Evolutionary conservation across 2,329 filamentous ascomycete genomes (phyloP).

Genomic region (Parastagonospora nodorum): DNA sequence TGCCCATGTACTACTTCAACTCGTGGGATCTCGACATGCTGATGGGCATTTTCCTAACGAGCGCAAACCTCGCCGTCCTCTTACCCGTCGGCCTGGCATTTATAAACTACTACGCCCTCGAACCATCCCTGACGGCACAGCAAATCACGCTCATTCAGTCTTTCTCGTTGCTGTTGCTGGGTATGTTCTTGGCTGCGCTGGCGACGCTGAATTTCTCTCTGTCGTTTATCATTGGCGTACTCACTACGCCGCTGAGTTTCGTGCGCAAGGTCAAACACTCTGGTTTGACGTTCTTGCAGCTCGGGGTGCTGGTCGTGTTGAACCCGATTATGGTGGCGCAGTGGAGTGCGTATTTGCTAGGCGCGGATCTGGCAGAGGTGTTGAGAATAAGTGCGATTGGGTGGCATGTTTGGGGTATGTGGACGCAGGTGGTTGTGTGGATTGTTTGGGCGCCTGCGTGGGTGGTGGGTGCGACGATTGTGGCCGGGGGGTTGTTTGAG

Average conservation of each 20-base stretch:
- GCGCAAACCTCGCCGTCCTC: conserved; percentile 39
- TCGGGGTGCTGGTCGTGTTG: conserved; percentile 29
- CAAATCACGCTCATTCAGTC: conserved; percentile 82
- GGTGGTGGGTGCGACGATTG: conserved; percentile 62
- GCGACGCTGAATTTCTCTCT: conserved; percentile 96
- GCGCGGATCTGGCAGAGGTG: conserved; percentile 57
- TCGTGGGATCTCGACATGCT: conserved; percentile 61
- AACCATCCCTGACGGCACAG: conserved; percentile 61
- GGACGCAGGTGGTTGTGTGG: conserved; percentile 89
- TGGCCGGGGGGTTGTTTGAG: conserved; percentile 29
- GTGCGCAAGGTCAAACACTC: conserved; percentile 46
- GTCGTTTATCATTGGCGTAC: conserved; percentile 80
- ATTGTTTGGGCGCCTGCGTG: conserved; percentile 95
- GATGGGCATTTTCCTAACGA: conserved; percentile 32
- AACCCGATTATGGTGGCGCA: conserved; percentile 42
- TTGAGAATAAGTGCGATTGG: conserved; percentile 78
- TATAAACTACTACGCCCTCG: conserved; percentile 43
- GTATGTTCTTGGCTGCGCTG: conserved; percentile 88
- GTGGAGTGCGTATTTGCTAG: conserved; percentile 27
- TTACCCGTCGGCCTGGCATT: conserved; percentile 39
- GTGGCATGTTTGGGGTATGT: conserved; percentile 88
- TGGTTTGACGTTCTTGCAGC: conserved; percentile 13
- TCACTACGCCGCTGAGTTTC: conserved; percentile 81
- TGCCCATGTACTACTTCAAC: conserved; percentile 89
- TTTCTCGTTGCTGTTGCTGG: conserved; percentile 89